Conservation (phyloP, 73 alveolate species). For the Paramecium biaurelia region DNA sequence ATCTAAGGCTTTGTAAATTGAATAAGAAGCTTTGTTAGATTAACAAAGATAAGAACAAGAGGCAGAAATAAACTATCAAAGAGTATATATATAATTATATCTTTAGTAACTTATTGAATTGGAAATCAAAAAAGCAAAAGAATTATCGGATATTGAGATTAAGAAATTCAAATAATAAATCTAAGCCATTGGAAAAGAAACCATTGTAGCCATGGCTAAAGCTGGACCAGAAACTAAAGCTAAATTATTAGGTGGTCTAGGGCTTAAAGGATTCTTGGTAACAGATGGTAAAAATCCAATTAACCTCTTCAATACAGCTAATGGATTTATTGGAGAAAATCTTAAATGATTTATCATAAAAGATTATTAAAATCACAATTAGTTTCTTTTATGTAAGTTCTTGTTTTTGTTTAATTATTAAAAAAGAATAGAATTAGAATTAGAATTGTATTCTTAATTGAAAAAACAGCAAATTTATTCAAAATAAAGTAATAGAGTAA, state of each 20-base stretch:
- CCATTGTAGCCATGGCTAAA: slow-evolving; percentile 80
- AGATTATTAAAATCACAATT: background rate
- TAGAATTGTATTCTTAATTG: background rate
- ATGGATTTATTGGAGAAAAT: slow-evolving; percentile 69
- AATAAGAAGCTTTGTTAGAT: slow-evolving; percentile 34
- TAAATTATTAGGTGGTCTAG: slow-evolving; percentile 74
- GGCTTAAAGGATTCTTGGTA: slow-evolving; percentile 83
- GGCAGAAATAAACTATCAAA: background rate
- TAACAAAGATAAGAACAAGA: background rate
- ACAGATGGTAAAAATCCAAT: slow-evolving; percentile 85
- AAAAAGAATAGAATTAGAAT: too few relatives aligned
- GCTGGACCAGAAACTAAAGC: slow-evolving; percentile 92
- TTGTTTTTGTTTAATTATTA: background rate
- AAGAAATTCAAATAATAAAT: slow-evolving; percentile 75
- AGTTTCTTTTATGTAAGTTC: background rate
- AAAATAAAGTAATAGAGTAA: background rate
- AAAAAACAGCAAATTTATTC: background rate
- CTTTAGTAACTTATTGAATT: slow-evolving; percentile 66
- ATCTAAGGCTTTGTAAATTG: background rate
- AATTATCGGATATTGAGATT: slow-evolving; percentile 75
- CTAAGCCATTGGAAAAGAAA: slow-evolving; percentile 76
- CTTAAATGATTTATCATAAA: background rate
- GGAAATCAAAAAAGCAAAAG: slow-evolving; percentile 73
- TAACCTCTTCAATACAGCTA: slow-evolving; percentile 79
- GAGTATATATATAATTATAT: background rate